A percentile compares a stretch with the other conserved stretches of the same genome.
These are phyloP conservation scores for Ophiocordyceps camponoti-floridani DNA, from an alignment of 2,329 filamentous ascomycete species.

Conservation along the genomic window DNA sequence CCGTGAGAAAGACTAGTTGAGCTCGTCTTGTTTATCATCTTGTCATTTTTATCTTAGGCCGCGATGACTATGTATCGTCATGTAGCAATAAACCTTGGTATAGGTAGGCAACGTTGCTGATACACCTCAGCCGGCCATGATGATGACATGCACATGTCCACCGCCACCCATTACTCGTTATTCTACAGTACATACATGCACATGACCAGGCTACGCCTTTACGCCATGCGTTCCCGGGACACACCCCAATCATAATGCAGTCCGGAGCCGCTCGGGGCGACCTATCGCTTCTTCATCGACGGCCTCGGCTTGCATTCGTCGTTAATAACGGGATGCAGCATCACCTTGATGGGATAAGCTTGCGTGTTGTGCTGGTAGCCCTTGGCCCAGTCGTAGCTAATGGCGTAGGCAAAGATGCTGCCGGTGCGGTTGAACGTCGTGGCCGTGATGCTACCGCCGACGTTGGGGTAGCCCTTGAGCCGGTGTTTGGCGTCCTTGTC, in stretches of 20 bases:
- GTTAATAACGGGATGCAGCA: conserved; percentile 57
- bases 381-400: conserved; percentile 98
- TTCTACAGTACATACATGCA: too few relatives aligned
- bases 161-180: too few relatives aligned
- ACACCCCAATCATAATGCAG: too few relatives aligned
- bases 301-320: conserved; percentile 47
- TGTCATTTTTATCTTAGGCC: not conserved
- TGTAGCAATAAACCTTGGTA: too few relatives aligned
- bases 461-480: conserved; percentile 72
- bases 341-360: conserved; percentile 60
- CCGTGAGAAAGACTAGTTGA: conserved; percentile 5
- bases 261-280: too few relatives aligned
- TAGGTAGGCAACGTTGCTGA: too few relatives aligned
- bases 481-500: conserved; percentile 84
- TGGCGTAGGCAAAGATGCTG: conserved; percentile 69
- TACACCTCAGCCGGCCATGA: too few relatives aligned
- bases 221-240: too few relatives aligned
- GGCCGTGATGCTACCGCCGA: conserved; percentile 72
- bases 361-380: conserved; percentile 74
- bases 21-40: not conserved
- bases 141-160: too few relatives aligned
- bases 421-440: conserved; percentile 85
- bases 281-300: conserved; percentile 39
- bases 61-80: too few relatives aligned
- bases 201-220: too few relatives aligned